A percentile compares a stretch with the other conserved stretches of the same genome.
These are phyloP conservation scores for Dothiorella sarmentorum DNA, from an alignment of 2,329 filamentous ascomycete genomes.

Conservation along the genomic window DNA sequence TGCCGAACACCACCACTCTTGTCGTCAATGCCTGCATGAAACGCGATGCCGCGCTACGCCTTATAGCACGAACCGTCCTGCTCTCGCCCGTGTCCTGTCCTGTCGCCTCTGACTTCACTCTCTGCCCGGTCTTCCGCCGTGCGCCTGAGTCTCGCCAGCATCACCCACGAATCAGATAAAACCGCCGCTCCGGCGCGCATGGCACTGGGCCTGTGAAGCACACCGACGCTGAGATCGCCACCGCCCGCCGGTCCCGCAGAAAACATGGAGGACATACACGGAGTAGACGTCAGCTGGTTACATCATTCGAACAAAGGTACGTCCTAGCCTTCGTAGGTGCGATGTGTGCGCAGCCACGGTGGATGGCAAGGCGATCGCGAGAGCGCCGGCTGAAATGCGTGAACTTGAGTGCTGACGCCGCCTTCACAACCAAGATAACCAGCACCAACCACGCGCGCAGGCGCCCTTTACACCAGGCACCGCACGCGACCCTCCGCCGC, in stretches of 20 bases:
- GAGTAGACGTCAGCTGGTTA: slow-evolving; percentile 88
- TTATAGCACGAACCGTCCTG: slow-evolving; percentile 4
- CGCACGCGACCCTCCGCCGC: neutral
- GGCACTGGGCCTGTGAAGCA: slow-evolving; percentile 1
- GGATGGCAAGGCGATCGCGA: neutral
- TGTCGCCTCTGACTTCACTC: neutral
- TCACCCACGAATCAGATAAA: neutral
- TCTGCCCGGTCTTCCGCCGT: neutral
- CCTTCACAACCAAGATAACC: slow-evolving; percentile 1
- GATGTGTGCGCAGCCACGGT: neutral
- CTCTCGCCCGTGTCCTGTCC: neutral
- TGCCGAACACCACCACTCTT: neutral
- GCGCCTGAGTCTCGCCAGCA: slow-evolving; percentile 2
- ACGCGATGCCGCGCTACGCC: slow-evolving; percentile 4
- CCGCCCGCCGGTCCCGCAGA: neutral
- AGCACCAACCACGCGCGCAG: slow-evolving; percentile 4
- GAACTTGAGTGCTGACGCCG: neutral
- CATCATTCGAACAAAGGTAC: slow-evolving; percentile 79
- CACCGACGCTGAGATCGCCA: slow-evolving; percentile 1
- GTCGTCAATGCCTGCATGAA: neutral
- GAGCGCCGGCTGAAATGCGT: neutral
- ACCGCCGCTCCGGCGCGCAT: slow-evolving; percentile 2
- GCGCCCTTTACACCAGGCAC: neutral
- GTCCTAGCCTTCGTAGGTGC: slow-evolving; percentile 29
- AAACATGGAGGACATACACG: slow-evolving; percentile 73